Percentiles rank a stretch among this genome's conserved stretches.
Evolutionary conservation across 495 filamentous ascomycete species (phyloP).

Genomic region (Cenococcum geophilum): DNA sequence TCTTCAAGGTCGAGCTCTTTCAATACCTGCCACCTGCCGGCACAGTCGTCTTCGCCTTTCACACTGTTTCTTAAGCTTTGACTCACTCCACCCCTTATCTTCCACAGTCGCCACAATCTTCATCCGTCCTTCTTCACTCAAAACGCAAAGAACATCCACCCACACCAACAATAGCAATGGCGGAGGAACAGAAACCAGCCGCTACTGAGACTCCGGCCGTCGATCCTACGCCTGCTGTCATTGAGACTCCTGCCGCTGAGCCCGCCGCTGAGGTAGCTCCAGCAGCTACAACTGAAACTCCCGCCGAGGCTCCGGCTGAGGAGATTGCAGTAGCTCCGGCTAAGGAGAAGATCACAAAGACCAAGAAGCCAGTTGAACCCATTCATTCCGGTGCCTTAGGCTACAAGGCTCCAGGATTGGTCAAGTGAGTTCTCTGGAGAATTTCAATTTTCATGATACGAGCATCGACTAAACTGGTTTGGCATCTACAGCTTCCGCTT

Average conservation of each 20-base stretch:
- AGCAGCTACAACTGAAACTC: constrained; percentile 4
- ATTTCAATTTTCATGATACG: not conserved
- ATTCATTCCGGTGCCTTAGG: constrained; percentile 70
- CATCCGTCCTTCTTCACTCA: not conserved
- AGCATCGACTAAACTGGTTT: constrained; percentile 12
- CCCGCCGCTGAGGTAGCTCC: constrained; percentile 34
- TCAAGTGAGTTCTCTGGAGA: constrained; percentile 68
- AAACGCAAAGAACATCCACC: not conserved
- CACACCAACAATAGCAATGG: constrained; percentile 6
- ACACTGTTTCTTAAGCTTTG: constrained; percentile 6
- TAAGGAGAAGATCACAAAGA: constrained; percentile 41
- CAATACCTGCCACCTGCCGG: constrained; percentile 21
- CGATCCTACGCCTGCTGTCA: constrained; percentile 42
- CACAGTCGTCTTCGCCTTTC: constrained; percentile 15
- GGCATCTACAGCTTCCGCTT: constrained; percentile 47
- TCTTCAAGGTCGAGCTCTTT: constrained; percentile 1
- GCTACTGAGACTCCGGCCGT: constrained; percentile 27
- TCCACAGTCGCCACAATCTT: not conserved
- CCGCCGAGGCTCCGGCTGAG: constrained; percentile 41
- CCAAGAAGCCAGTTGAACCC: constrained; percentile 55
- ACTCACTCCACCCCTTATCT: constrained; percentile 5
- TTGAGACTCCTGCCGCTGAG: constrained; percentile 38
- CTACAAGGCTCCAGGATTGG: constrained; percentile 82
- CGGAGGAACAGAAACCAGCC: constrained; percentile 28
- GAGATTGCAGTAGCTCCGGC: constrained; percentile 46